These are phyloP conservation scores for Zymoseptoria passerinii DNA, from an alignment of 2,329 filamentous ascomycete genomes.

Conservation along the genomic window DNA sequence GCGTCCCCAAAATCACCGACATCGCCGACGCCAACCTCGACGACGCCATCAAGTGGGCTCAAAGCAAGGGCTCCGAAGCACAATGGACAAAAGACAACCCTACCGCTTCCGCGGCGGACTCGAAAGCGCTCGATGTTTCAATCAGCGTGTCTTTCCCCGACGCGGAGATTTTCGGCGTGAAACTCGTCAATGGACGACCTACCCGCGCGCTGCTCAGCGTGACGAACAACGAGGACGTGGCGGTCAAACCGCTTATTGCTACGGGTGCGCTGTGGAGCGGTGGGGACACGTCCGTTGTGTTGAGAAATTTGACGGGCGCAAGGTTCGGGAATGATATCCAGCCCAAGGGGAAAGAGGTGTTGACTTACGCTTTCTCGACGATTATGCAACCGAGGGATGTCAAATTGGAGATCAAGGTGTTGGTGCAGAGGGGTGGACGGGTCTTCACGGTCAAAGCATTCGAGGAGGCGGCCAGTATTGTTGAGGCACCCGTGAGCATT, in stretches of 20 bases:
- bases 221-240: constrained; percentile 69
- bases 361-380: constrained; percentile 77
- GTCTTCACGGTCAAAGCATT: constrained; percentile 72
- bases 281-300: constrained; percentile 46
- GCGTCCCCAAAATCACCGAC: constrained; percentile 7
- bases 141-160: constrained; percentile 53
- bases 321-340: constrained; percentile 67
- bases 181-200: constrained; percentile 85
- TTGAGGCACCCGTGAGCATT: constrained; percentile 84
- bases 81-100: constrained; percentile 11
- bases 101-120: constrained; percentile 8
- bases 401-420: constrained; percentile 64
- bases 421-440: constrained; percentile 60
- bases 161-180: constrained; percentile 82
- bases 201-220: constrained; percentile 77
- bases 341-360: constrained; percentile 63
- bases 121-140: constrained; percentile 51
- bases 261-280: constrained; percentile 61
- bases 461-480: constrained; percentile 75
- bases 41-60: constrained; percentile 14
- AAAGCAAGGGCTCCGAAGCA: constrained; percentile 5
- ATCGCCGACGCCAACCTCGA: constrained; percentile 12
- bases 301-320: constrained; percentile 77
- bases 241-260: constrained; percentile 68
- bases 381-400: constrained; percentile 93